Evolutionary conservation across 2,329 filamentous ascomycete species (phyloP), one percentile per base, ranked within the genome.

Genomic region (Calonectria henricotiae): DNA sequence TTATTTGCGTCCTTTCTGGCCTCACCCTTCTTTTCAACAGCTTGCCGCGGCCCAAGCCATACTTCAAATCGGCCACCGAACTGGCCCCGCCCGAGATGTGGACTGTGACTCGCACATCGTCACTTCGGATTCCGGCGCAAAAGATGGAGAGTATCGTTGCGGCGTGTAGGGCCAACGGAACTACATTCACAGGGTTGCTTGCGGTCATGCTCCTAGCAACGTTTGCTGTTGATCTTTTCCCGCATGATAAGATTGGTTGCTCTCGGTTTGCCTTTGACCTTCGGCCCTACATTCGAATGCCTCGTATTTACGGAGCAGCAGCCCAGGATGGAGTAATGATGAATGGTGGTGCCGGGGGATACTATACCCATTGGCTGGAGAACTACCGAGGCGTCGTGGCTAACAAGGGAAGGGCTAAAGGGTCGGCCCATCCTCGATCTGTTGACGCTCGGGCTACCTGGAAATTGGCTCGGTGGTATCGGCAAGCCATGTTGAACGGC

Each of bases 111-210:
- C 43, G 62, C 3, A 46, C 72, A 2, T 68, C 70, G 1, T 62
- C 62, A 3, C 41, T 67, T 47, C 71, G 73, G 27, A 71, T 74
- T 27, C 46, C 69, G 7, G 67, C 69, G 3, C 23, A 39, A 7
- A 43, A 69, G 27, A 71, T 74, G 67, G 27, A 41, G 8, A 27
- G 30, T 8, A 67, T 73, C 9, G 49, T 73, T 32, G 32, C 39
- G 2, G 73, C 73, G 1, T 77, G 76, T 20, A 68, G 73, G 7
- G 67, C 27, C 4, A 60, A 73, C 11, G 65, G 64, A 1, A 73
- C 75, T 3, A 77, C 74, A 1, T 76, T 77, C 23, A 77, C 76
- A 0, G 73, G 75, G 4, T 64, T 77, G 12, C 58, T 77, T 2
- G 67, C 60, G 43, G 71, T 74, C 15, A 41, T 75, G 37, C 27